Base-by-base conservation (phyloP, 2,329 filamentous ascomycete genomes). In the Monilinia aucupariae region DNA sequence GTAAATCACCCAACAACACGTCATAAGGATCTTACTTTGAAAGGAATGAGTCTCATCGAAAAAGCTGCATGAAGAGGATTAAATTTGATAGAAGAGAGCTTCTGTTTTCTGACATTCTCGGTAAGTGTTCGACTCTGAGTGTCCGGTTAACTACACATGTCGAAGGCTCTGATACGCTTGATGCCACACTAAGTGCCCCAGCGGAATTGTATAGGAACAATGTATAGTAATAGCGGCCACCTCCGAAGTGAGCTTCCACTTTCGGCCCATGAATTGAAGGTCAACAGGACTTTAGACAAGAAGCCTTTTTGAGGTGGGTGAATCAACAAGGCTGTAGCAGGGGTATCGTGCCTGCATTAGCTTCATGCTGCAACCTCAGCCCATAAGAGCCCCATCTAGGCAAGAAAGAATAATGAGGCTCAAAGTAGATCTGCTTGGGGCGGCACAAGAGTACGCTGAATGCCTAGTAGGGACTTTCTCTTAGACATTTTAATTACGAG, bases 391-490 rank as follows among this genome's bases (percentile, higher is more conserved):
- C 55, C 17, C 12, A 10, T 55, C 3, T 55, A 43, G 39, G 53
- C 25, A 15, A 20, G 41, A 39, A 17, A 32, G 30, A 34, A 34
- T 32, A 34, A 59, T 59, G 43, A 30, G 32, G 25, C 56, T 59
- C 22, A 59, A 59, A 56, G 30, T 34, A 32, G 56, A 22, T 25
- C 25, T 25, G 6, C 4, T 2, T 13, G 32, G 30, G 6, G 41
- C 27, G 45, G 53, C 41, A 39, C 43, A 59, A 17, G 12, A 30
- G 22, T 27, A n/a, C 43, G 15, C n/a, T 59, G 30, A 39, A 20
- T 50, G 56, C 54, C 41, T 47, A 52, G 12, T 10, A 25, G 13
- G n/a, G 41, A 56, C 41, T 56, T 56, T 56, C 12, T 41, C 41
- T n/a, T 47, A 47, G 41, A 27, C 54, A 56, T n/a, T 56, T n/a